A percentile compares a stretch with the other conserved stretches of the same genome.
These are phyloP conservation scores for Aureobasidium lini DNA, from an alignment of 2,329 filamentous ascomycete genomes.

Conservation along the genomic window DNA sequence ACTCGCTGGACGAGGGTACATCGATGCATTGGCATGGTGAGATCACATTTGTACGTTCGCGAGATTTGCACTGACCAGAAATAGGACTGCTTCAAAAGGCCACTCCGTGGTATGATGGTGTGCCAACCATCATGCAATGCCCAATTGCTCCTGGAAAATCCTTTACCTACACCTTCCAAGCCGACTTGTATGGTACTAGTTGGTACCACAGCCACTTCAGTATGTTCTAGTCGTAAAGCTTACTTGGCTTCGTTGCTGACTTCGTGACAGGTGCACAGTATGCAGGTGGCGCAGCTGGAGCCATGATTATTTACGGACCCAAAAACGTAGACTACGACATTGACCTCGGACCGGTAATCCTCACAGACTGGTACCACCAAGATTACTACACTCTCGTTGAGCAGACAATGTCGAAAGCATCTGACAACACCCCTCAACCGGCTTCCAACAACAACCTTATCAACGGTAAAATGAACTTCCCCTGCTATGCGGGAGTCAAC, in stretches of 20 bases:
- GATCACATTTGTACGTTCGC: slow-evolving; percentile 26
- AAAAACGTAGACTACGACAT: slow-evolving; percentile 36
- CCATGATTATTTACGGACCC: slow-evolving; percentile 36
- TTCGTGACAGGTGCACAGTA: slow-evolving; percentile 30
- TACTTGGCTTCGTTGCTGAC: neutral
- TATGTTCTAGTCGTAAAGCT: slow-evolving; percentile 31
- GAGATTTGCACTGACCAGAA: neutral
- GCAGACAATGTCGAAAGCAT: slow-evolving; percentile 20
- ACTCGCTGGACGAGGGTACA: slow-evolving; percentile 49
- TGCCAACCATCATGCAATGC: slow-evolving; percentile 39
- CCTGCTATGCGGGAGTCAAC: slow-evolving; percentile 18
- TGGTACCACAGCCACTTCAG: slow-evolving; percentile 40
- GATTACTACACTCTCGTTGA: slow-evolving; percentile 17
- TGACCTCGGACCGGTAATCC: slow-evolving; percentile 24
- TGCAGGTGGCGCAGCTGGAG: slow-evolving; percentile 35
- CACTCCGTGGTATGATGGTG: slow-evolving; percentile 52
- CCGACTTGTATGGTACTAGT: slow-evolving; percentile 36
- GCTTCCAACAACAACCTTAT: slow-evolving; percentile 37
- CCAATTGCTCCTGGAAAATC: slow-evolving; percentile 44
- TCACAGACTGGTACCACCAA: slow-evolving; percentile 29
- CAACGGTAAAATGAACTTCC: slow-evolving; percentile 32
- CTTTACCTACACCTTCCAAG: slow-evolving; percentile 50
- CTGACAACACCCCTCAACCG: slow-evolving; percentile 26
- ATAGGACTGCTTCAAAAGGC: slow-evolving; percentile 36
- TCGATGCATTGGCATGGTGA: slow-evolving; percentile 54